Evolutionary conservation across 2,329 filamentous ascomycete species (phyloP).

Genomic region (Pseudogymnoascus sp.): DNA sequence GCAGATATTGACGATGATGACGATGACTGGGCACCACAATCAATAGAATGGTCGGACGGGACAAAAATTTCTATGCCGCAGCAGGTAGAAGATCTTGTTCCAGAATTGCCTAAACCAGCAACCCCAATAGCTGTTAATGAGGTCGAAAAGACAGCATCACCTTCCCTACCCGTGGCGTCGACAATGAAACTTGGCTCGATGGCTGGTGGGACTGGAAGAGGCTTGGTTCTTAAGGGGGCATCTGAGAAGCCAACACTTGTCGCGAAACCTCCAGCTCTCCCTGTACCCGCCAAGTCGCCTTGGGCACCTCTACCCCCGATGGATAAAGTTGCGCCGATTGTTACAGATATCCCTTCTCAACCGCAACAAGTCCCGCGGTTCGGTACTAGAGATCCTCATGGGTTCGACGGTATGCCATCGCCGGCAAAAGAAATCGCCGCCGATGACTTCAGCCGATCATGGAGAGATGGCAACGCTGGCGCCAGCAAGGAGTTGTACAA

Average conservation of each 20-base stretch:
- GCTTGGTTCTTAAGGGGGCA: slow-evolving; percentile 58
- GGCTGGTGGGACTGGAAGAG: slow-evolving; percentile 39
- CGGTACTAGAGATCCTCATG: slow-evolving; percentile 49
- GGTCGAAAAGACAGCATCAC: slow-evolving; percentile 26
- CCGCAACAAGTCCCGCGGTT: slow-evolving; percentile 42
- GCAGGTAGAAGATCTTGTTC: slow-evolving; percentile 42
- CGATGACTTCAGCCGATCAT: slow-evolving; percentile 85
- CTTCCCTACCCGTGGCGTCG: slow-evolving; percentile 27
- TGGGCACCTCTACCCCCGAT: slow-evolving; percentile 85
- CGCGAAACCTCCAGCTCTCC: slow-evolving; percentile 61
- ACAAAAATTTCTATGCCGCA: slow-evolving; percentile 72
- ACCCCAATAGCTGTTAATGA: slow-evolving; percentile 25
- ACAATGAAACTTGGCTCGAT: slow-evolving; percentile 28
- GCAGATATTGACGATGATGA: slow-evolving; percentile 86
- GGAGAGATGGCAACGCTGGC: slow-evolving; percentile 62
- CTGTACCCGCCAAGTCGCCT: slow-evolving; percentile 75
- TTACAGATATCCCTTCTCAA: slow-evolving; percentile 47
- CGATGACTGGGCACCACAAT: slow-evolving; percentile 79
- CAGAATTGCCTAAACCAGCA: slow-evolving; percentile 19
- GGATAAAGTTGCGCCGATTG: slow-evolving; percentile 68
- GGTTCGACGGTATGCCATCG: slow-evolving; percentile 48
- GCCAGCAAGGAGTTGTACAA: slow-evolving; percentile 78
- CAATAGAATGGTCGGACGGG: slow-evolving; percentile 82
- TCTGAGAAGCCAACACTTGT: slow-evolving; percentile 68
- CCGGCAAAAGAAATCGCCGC: slow-evolving; percentile 79